A percentile compares a stretch with the other conserved stretches of the same genome.
Conservation (phyloP, 495 filamentous ascomycete species). For the Penicillium flavigenum region DNA sequence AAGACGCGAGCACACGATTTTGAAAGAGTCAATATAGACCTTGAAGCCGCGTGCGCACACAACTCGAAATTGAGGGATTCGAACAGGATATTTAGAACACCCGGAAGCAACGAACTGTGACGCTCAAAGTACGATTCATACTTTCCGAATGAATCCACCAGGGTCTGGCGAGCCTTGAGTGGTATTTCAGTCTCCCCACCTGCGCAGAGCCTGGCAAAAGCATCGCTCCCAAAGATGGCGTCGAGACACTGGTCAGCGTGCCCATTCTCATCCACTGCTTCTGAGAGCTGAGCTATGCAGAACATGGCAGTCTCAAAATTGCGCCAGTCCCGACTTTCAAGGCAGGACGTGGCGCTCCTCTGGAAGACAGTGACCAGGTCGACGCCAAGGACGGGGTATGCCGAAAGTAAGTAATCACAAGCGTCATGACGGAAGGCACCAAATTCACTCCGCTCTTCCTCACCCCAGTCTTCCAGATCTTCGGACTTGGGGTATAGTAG, state of each 20-base stretch:
- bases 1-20: conserved; percentile 74
- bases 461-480: conserved; percentile 59
- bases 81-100: conserved; percentile 80
- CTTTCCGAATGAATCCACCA: conserved; percentile 71
- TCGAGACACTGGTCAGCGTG: conserved; percentile 65
- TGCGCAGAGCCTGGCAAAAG: conserved; percentile 52
- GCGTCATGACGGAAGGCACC: conserved; percentile 77
- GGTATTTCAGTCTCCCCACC: conserved; percentile 54
- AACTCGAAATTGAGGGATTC: conserved; percentile 63
- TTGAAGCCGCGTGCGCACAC: conserved; percentile 70
- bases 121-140: conserved; percentile 82
- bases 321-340: conserved; percentile 63
- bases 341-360: conserved; percentile 57
- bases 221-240: conserved; percentile 67
- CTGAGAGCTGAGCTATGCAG: conserved; percentile 73
- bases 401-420: conserved; percentile 73
- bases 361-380: conserved; percentile 69
- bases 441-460: conserved; percentile 69
- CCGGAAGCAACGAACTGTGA: conserved; percentile 66
- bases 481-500: conserved; percentile 35
- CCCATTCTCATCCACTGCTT: conserved; percentile 66
- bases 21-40: conserved; percentile 76
- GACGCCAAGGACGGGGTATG: conserved; percentile 68
- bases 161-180: conserved; percentile 69
- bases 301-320: conserved; percentile 79